phyloP scores from a whole-genome alignment of 805 yeast genomes.

The Ogataea nakhonphanomensis region DNA sequence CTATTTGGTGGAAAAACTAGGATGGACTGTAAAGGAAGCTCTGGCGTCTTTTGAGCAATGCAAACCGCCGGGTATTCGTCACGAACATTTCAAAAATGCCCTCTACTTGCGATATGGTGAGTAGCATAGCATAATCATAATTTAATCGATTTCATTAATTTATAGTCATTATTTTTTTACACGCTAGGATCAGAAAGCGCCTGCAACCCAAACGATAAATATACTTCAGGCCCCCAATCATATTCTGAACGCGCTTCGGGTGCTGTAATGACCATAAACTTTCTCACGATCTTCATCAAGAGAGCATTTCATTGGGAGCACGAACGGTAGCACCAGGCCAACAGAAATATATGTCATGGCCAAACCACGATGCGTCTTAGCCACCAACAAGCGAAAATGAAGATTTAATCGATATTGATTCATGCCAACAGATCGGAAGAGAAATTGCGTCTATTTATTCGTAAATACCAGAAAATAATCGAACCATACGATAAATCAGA shows the following conservation, averaged over 20 bases:
- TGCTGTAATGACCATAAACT: conserved; percentile 28
- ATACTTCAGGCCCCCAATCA: conserved; percentile 1
- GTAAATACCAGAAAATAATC: conserved; percentile 7
- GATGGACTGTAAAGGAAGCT: conserved; percentile 61
- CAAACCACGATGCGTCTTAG: conserved; percentile 20
- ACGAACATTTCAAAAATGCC: conserved; percentile 73
- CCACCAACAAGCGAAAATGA: conserved; percentile 9
- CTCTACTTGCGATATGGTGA: conserved; percentile 59
- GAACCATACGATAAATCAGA: conserved; percentile 4
- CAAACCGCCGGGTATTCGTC: conserved; percentile 71
- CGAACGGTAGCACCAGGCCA: conserved; percentile 35
- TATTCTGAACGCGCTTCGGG: conserved; percentile 32
- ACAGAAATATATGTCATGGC: conserved; percentile 32
- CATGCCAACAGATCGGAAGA: neutral
- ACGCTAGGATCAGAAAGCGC: too few relatives aligned
- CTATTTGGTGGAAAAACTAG: conserved; percentile 57
- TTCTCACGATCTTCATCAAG: conserved; percentile 17
- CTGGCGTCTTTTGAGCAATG: conserved; percentile 54
- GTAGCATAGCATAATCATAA: neutral
- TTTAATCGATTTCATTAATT: neutral
- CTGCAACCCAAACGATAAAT: too few relatives aligned
- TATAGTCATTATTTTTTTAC: too few relatives aligned
- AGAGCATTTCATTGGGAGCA: conserved; percentile 32
- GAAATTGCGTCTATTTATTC: conserved; percentile 8
- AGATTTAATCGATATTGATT: neutral